A percentile compares a stretch with the other conserved stretches of the same genome.
These are phyloP conservation scores for Exophiala sp. DNA, from an alignment of 2,329 filamentous ascomycete genomes.

Conservation along the genomic window DNA sequence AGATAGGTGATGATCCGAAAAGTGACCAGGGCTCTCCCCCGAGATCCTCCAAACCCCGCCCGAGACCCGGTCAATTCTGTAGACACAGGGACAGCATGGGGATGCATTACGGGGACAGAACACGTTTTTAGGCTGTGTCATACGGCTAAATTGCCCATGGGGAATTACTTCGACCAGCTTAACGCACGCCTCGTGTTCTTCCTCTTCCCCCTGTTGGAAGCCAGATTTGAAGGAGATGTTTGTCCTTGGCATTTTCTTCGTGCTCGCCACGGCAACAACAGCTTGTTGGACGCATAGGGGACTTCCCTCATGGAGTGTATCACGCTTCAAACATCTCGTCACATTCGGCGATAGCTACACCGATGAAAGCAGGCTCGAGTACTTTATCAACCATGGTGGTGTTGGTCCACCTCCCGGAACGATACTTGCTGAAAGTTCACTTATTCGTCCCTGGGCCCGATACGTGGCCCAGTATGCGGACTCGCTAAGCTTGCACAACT, in stretches of 20 bases:
- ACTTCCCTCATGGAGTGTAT: constrained; percentile 27
- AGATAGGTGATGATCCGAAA: not conserved
- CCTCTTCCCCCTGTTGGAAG: not conserved
- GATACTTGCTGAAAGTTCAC: constrained; percentile 44
- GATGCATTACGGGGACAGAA: not conserved
- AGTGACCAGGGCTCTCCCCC: not conserved
- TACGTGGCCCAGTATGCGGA: constrained; percentile 60
- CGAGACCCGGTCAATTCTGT: not conserved
- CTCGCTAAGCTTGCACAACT: constrained; percentile 58
- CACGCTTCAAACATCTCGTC: constrained; percentile 60
- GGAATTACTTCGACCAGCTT: not conserved
- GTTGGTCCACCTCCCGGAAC: constrained; percentile 62
- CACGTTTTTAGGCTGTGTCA: not conserved
- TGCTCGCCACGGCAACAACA: not conserved
- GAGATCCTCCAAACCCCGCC: not conserved
- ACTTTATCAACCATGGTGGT: constrained; percentile 59
- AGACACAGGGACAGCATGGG: not conserved
- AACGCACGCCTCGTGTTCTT: not conserved
- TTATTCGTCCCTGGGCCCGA: constrained; percentile 65
- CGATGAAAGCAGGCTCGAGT: constrained; percentile 64
- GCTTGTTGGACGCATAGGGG: not conserved
- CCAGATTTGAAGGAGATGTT: not conserved
- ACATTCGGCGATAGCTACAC: constrained; percentile 75
- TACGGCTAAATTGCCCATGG: not conserved
- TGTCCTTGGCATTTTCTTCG: not conserved